Base-by-base conservation (phyloP, 2,329 filamentous ascomycete genomes). In the Cryphonectria nitschkei region DNA sequence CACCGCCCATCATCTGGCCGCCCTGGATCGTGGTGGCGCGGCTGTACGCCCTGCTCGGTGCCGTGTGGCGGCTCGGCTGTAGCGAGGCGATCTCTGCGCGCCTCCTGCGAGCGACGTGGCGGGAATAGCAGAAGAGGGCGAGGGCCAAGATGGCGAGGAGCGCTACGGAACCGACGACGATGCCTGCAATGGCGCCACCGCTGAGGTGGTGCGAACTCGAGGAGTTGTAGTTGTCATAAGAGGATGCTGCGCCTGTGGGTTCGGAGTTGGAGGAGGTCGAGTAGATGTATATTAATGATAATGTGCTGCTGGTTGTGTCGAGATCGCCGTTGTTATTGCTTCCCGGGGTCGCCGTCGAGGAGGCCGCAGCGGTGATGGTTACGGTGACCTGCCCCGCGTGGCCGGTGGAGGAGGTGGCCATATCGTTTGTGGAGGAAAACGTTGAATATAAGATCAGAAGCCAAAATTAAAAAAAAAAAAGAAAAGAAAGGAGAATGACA, bases 171-270 rank as follows among this genome's bases (percentile, higher is more conserved):
- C 70, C 75, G 29, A 77, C 67, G 2, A 76, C 75, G 34, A 78
- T 77, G 50, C 76, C 77, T 14, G 75, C 76, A 56, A 78, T 76
- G 19, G 72, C 74, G 8, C 77, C 77, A 41, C 69, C 64, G n/a
- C 73, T 71, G 26, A 77, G 65, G 41, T 54, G 64, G 34, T 68
- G 68, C 32, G 68, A 68, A 37, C 41, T 26, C n/a, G 68, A 62
- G 13, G 22, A 43, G 29, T 37, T 34, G 22, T 43, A 34, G 56
- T 34, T 58, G 19, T 54, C 56, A 4, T 54, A 65, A 8, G 69
- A 64, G 3, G 66, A 68, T 3, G 68, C 67, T 11, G 68, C 43
- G 26, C 34, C 50, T 29, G 68, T 64, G 8, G 65, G 61, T n/a
- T 60, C 62, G 26, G 68, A 50, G 7, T 14, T 22, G 19, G 67